These are phyloP conservation scores for Taxawa tesnikishii DNA, from an alignment of 2,329 filamentous ascomycete genomes.

Conservation along the genomic window DNA sequence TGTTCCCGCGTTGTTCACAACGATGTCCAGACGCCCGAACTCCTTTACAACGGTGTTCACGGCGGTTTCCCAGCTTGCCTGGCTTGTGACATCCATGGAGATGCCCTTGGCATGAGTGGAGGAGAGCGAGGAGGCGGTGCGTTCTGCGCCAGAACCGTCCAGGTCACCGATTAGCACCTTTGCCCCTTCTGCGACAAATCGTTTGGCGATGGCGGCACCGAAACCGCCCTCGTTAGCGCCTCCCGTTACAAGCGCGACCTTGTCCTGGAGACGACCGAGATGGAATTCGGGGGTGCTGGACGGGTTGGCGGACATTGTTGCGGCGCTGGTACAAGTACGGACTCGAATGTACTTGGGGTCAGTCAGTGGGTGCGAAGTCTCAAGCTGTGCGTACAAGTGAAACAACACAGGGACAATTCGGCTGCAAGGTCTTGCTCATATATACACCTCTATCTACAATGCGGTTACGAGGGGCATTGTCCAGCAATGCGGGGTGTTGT, in stretches of 20 bases:
- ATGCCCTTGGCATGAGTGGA: constrained; percentile 30
- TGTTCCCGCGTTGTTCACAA: constrained; percentile 50
- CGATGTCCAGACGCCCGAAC: constrained; percentile 42
- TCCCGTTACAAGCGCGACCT: constrained; percentile 47
- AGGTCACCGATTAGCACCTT: constrained; percentile 52
- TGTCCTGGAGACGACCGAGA: constrained; percentile 29
- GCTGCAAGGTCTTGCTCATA: too few relatives aligned
- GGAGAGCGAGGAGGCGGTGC: constrained; percentile 35
- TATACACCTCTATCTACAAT: too few relatives aligned
- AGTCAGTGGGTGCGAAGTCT: too few relatives aligned
- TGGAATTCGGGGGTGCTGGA: constrained; percentile 1
- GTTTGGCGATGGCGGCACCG: constrained; percentile 47
- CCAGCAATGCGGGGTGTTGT: too few relatives aligned
- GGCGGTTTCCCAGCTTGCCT: constrained; percentile 40
- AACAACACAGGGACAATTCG: too few relatives aligned
- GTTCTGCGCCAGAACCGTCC: constrained; percentile 38
- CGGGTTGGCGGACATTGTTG: background rate
- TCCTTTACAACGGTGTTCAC: constrained; percentile 32
- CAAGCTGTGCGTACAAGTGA: too few relatives aligned
- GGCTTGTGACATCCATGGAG: constrained; percentile 30
- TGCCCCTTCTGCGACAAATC: constrained; percentile 48
- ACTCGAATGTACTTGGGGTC: too few relatives aligned
- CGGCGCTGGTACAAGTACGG: too few relatives aligned
- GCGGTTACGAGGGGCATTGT: too few relatives aligned
- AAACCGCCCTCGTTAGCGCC: constrained; percentile 46